Evolutionary conservation across 2,329 filamentous ascomycete genomes (phyloP).

Genomic region (Torrubiella hemipterigena): DNA sequence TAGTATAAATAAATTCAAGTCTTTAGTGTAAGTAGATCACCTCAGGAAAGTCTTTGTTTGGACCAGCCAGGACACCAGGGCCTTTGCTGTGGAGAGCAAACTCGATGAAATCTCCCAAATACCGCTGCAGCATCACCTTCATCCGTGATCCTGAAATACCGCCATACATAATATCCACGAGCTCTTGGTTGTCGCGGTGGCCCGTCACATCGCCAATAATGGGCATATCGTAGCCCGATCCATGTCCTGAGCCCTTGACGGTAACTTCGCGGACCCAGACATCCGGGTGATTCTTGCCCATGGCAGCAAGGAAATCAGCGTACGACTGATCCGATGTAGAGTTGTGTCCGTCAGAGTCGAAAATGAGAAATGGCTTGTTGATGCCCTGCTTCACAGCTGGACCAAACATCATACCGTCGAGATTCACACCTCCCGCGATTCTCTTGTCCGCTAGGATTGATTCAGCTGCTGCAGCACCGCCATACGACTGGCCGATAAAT

Average conservation of each 20-base stretch:
- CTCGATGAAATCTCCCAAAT: slow-evolving; percentile 17
- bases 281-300: slow-evolving; percentile 8
- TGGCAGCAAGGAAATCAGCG: slow-evolving; percentile 13
- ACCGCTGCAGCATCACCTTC: slow-evolving; percentile 15
- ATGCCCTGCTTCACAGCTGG: slow-evolving; percentile 13
- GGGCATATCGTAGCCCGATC: slow-evolving; percentile 17
- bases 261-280: slow-evolving; percentile 18
- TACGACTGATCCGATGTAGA: slow-evolving; percentile 12
- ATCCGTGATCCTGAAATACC: slow-evolving; percentile 14
- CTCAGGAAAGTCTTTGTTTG: too few species aligned
- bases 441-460: slow-evolving; percentile 17
- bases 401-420: slow-evolving; percentile 23
- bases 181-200: slow-evolving; percentile 7
- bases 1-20: too few species aligned
- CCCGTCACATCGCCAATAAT: slow-evolving; percentile 13
- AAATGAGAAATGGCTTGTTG: slow-evolving; percentile 16
- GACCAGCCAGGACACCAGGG: too few species aligned
- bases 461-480: slow-evolving; percentile 19
- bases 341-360: slow-evolving; percentile 17
- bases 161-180: slow-evolving; percentile 13
- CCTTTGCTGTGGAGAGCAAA: slow-evolving; percentile 13
- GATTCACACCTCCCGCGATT: slow-evolving; percentile 20
- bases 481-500: slow-evolving; percentile 21
- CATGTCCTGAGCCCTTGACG: slow-evolving; percentile 15
- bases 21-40: too few species aligned